Evolutionary conservation across 192 early-diverging fungal species (phyloP), one percentile per base, ranked within the genome.

Genomic region (Oehlia diaphana): DNA sequence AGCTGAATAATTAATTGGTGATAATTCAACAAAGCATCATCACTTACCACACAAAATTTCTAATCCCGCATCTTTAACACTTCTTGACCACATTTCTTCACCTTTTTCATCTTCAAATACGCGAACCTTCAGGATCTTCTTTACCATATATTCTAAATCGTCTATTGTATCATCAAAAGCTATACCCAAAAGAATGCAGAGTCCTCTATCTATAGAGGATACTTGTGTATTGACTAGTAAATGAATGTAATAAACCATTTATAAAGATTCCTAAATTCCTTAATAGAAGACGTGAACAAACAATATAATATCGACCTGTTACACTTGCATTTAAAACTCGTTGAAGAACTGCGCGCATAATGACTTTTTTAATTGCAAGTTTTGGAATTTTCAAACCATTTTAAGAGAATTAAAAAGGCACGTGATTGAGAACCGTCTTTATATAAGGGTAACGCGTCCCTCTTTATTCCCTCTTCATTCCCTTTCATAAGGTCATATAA

Each of bases 141-240:
- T 90, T 1, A 93, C 92, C 89, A 97, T 92, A 80, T 92, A 96
- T 28, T 94, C 94, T 58, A 95, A 83, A 85, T 98, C 96, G 21
- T 91, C 89, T 37, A 83, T 81, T 0, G 88, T 91, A 74, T 96
- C 95, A 66, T 91, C 88, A 4, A 82, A 76, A 74, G 85, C 86
- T 67, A 95, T 92, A 2, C 94, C 93, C 1, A 95, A 82, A 13
- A 94, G 85, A 9, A 95, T 87, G 71, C 92, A 93, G 5, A 99
- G 72, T 28, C 97, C 97, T 68, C 87, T 86, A 50, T 89, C 88
- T 76, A 99, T 98, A 73, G 87, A 81, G 12, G 94, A 91, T n/a
- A 99, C 91, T 31, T 93, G 86, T 35, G 87, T 79, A 16, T 87
- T 87, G 12, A 99, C 97, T 92, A 79, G 63, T 62, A 16, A 44